phyloP scores from a whole-genome alignment of 164 flowering plant genomes.

The Liriodendron chinense region DNA sequence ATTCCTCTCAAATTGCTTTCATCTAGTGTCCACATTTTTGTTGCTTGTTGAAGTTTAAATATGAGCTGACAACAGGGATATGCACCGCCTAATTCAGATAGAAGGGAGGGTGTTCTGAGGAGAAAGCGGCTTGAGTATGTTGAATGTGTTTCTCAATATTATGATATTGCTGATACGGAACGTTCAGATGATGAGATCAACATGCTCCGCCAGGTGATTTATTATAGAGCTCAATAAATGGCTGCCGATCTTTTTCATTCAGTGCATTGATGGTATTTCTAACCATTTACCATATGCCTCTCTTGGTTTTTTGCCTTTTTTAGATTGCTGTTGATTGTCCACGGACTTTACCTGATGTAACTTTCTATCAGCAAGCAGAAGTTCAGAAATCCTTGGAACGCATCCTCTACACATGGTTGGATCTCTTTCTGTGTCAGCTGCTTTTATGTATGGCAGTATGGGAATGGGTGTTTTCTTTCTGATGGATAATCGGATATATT shows the following conservation, averaged over 20 bases:
- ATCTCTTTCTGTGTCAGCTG: not conserved
- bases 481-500: too few species aligned
- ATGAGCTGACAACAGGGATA: conserved; percentile 99
- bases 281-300: not conserved
- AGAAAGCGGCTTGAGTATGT: conserved; percentile 92
- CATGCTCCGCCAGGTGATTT: conserved; percentile 93
- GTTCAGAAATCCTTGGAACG: conserved; percentile 98
- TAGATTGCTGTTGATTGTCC: conserved; percentile 99
- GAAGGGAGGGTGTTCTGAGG: conserved; percentile 90
- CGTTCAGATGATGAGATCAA: conserved; percentile 95
- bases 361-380: conserved; percentile 87
- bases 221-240: not conserved
- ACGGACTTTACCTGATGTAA: conserved; percentile 94
- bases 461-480: too few species aligned
- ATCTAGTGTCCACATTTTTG: conserved; percentile 4
- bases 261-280: conserved; percentile 6
- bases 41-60: conserved; percentile 42
- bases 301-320: conserved; percentile 13
- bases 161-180: conserved; percentile 88
- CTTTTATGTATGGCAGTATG: not conserved
- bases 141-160: conserved; percentile 83
- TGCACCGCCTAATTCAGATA: conserved; percentile 99
- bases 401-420: conserved; percentile 89
- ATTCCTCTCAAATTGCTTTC: not conserved
- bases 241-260: not conserved